These are phyloP conservation scores for Oidium heveae DNA, from an alignment of 2,329 filamentous ascomycete species.

Conservation along the genomic window DNA sequence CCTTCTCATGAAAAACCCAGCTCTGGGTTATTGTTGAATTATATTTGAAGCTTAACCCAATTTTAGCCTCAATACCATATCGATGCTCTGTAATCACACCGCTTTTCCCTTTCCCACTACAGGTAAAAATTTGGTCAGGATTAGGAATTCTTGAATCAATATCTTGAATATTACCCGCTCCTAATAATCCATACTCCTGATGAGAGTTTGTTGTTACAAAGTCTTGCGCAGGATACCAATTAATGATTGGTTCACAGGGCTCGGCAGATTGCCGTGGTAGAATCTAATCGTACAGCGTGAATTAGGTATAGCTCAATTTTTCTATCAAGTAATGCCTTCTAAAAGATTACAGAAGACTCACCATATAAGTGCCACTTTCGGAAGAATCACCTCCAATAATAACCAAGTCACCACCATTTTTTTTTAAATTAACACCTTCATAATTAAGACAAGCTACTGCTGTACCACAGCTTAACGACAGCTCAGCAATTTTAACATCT, in stretches of 20 bases:
- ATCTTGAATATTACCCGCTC: slow-evolving; percentile 15
- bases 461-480: slow-evolving; percentile 50
- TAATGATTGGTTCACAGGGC: slow-evolving; percentile 34
- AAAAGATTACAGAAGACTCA: slow-evolving; percentile 5
- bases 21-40: slow-evolving; percentile 23
- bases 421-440: slow-evolving; percentile 18
- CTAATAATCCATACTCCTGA: slow-evolving; percentile 2
- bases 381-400: slow-evolving; percentile 34
- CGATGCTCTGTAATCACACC: slow-evolving; percentile 44
- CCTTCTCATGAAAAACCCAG: slow-evolving; percentile 22
- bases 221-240: slow-evolving; percentile 25
- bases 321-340: neutral
- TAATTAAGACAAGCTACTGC: slow-evolving; percentile 45
- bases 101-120: slow-evolving; percentile 34
- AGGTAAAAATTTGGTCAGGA: slow-evolving; percentile 38
- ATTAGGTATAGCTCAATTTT: neutral
- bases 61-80: slow-evolving; percentile 41
- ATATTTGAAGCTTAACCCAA: slow-evolving; percentile 31
- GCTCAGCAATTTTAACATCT: slow-evolving; percentile 33
- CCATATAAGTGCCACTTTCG: slow-evolving; percentile 42
- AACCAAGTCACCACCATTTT: slow-evolving; percentile 31
- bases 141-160: slow-evolving; percentile 9
- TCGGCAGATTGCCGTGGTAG: slow-evolving; percentile 26
- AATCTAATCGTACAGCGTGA: slow-evolving; percentile 16
- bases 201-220: slow-evolving; percentile 19